These are phyloP conservation scores for Diddensiella transvaalensis DNA, from an alignment of 805 yeast species.

Conservation along the genomic window DNA sequence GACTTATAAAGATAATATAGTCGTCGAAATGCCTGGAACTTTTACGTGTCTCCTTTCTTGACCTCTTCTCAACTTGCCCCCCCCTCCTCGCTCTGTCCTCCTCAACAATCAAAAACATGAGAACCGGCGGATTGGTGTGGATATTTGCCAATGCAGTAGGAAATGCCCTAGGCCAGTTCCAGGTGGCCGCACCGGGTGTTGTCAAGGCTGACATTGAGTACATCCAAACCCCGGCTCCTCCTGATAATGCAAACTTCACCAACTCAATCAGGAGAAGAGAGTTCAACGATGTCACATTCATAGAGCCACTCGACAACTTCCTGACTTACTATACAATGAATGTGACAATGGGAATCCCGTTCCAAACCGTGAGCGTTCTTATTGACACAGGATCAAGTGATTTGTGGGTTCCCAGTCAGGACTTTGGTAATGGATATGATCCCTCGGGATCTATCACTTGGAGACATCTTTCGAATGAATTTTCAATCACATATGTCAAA, in stretches of 20 bases:
- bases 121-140: too few species aligned
- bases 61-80: too few species aligned
- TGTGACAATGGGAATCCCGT: slow-evolving; percentile 50
- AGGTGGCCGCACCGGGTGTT: slow-evolving; percentile 2
- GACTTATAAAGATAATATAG: too few species aligned
- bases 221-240: slow-evolving; percentile 11
- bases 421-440: slow-evolving; percentile 22
- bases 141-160: too few species aligned
- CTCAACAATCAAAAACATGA: too few species aligned
- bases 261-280: slow-evolving; percentile 9
- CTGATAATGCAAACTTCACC: slow-evolving; percentile 1
- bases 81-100: too few species aligned
- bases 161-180: neutral
- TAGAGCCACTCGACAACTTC: slow-evolving; percentile 26
- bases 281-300: slow-evolving; percentile 7
- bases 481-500: slow-evolving; percentile 39
- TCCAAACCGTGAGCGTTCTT: slow-evolving; percentile 49
- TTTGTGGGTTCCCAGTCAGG: slow-evolving; percentile 47
- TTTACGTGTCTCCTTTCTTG: too few species aligned
- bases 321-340: slow-evolving; percentile 34
- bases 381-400: slow-evolving; percentile 72
- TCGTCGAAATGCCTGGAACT: too few species aligned
- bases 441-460: slow-evolving; percentile 14
- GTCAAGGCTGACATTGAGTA: slow-evolving; percentile 13
- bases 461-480: slow-evolving; percentile 17